Conservation (phyloP, 164 flowering plant genomes). For the Warburgia ugandensis region DNA sequence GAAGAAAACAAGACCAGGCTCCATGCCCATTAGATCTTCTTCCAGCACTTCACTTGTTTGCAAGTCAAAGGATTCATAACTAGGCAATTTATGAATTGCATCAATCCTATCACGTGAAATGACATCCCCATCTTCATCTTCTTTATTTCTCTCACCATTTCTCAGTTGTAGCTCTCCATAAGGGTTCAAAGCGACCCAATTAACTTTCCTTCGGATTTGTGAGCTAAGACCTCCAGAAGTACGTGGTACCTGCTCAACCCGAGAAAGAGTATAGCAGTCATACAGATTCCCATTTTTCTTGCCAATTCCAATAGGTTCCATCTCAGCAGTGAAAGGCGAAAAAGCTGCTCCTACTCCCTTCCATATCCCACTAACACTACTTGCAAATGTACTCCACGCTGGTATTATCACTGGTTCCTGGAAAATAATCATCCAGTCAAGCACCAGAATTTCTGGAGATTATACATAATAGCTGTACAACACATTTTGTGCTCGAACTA, state of each 20-base stretch:
- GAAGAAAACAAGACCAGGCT: constrained; percentile 90
- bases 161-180: constrained; percentile 50
- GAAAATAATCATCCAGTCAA: too few species aligned
- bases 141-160: constrained; percentile 21
- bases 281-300: constrained; percentile 50
- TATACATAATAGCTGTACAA: too few species aligned
- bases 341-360: constrained; percentile 96
- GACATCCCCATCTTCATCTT: constrained; percentile 15
- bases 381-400: constrained; percentile 77
- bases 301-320: constrained; percentile 89
- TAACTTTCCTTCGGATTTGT: constrained; percentile 56
- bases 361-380: constrained; percentile 98
- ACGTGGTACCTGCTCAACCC: constrained; percentile 40
- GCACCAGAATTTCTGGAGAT: too few species aligned
- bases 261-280: constrained; percentile 78
- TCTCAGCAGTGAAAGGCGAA: constrained; percentile 88
- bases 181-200: constrained; percentile 87
- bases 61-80: constrained; percentile 59
- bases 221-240: constrained; percentile 30
- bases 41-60: constrained; percentile 74
- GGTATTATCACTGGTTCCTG: constrained; percentile 97
- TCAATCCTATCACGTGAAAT: constrained; percentile 9
- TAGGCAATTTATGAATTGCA: constrained; percentile 34
- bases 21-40: constrained; percentile 83
- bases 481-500: too few species aligned